Conservation (phyloP, 1,284 basidiomycete genomes). For the Fistulinella staudtii region DNA sequence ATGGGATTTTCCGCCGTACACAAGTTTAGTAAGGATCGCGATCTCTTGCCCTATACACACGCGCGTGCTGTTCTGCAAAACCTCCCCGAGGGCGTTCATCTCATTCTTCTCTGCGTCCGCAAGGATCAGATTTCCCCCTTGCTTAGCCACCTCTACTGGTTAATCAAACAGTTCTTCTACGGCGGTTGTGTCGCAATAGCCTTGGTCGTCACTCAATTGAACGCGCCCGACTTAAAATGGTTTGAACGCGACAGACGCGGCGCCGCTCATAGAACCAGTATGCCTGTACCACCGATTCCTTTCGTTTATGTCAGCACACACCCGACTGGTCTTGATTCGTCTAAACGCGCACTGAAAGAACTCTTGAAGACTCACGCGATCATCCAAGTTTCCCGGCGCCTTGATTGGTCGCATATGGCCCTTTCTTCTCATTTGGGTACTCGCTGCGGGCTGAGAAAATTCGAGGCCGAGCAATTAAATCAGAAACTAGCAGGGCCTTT, state of each 20-base stretch:
- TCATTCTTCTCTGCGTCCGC: conserved; percentile 3
- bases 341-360: background rate
- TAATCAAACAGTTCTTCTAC: conserved; percentile 11
- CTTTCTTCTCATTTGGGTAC: background rate
- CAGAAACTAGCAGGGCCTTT: no score
- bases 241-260: conserved; percentile 1
- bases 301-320: background rate
- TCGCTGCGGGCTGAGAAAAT: background rate
- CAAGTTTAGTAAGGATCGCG: background rate
- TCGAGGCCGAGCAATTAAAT: no score
- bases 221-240: conserved; percentile 1
- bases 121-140: background rate
- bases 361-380: background rate
- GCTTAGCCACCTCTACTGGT: conserved; percentile 1
- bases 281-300: conserved; percentile 3
- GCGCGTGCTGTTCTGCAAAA: conserved; percentile 5
- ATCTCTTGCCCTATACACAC: conserved; percentile 8
- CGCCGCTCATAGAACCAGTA: background rate
- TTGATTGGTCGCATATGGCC: background rate
- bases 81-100: conserved; percentile 1
- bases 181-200: conserved; percentile 22
- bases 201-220: conserved; percentile 27
- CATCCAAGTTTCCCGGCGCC: background rate
- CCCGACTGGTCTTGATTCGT: background rate
- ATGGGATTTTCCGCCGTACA: background rate